Base-by-base conservation (phyloP, 2,329 filamentous ascomycete species). In the Nemania serpens region DNA sequence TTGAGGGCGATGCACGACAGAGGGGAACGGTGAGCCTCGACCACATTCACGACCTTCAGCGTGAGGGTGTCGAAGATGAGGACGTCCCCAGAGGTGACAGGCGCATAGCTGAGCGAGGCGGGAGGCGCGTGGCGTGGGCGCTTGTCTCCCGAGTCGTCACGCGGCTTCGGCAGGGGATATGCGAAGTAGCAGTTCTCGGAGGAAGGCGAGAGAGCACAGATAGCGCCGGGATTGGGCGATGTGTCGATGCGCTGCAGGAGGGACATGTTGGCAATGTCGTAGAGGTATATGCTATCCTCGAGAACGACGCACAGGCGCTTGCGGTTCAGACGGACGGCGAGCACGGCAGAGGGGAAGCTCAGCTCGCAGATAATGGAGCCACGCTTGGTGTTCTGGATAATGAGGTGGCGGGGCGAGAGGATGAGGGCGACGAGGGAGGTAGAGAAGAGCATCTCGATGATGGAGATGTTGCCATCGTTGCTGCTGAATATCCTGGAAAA, bases 181-280 rank as follows among this genome's bases (percentile, higher is more conserved):
- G 93, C 94, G 58, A 99, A 88, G 76, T 92, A 98, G 80, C 94
- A 98, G 75, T 95, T 93, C 62, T 98, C 94, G 5, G 93, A 97
- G 1, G 93, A 97, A 1, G 95, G 92, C 1, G 94, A 97, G 5
- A 99, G 84, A 3, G 93, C 91, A 77, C 93, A 97, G 62, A 98
- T 95, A 36, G 92, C 93, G 65, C 87, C 88, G 1, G 93, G 91
- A 71, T 99, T 99, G 6, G 95, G 91, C 3, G 94, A 97, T 5
- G 94, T 98, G 61, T 93, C 88, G 66, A 98, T 96, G 5, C 92
- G 96, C 75, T 93, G 90, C 42, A 98, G 82, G 60, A 98, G 86
- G 71, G 91, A 94, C 94, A 99, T 98, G 74, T 97, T 98, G 77
- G 93, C 93, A 67, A 99, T 98, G 75, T 99, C 95, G 79, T 99